Evolutionary conservation across 225 moss, liverwort and hornwort species (phyloP).

Genomic region (Rhytidiadelphus loreus): DNA sequence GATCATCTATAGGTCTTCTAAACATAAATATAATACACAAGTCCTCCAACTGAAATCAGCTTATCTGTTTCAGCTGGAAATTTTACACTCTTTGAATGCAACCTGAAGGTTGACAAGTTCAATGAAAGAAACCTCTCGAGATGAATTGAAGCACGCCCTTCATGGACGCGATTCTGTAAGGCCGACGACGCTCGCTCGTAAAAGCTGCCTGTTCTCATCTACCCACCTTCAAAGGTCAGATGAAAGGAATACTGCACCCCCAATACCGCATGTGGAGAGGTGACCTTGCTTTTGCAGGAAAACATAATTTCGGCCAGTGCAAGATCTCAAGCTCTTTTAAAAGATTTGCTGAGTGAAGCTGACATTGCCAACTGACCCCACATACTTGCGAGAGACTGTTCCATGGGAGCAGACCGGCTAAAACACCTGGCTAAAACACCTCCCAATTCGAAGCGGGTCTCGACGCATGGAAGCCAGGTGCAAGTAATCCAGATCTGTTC

Average conservation of each 20-base stretch:
- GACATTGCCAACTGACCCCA: background rate
- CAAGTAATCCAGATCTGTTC: background rate
- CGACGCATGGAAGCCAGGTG: background rate
- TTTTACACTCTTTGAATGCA: constrained; percentile 2
- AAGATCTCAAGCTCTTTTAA: background rate
- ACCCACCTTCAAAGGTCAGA: background rate
- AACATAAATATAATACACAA: background rate
- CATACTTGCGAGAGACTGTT: background rate
- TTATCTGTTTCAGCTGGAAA: background rate
- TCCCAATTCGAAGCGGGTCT: background rate
- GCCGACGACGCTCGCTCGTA: background rate
- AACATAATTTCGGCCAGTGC: background rate
- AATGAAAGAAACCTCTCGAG: background rate
- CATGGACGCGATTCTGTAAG: background rate
- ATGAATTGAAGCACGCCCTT: background rate
- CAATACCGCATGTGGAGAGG: background rate
- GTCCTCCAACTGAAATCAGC: background rate
- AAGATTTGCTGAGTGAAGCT: background rate
- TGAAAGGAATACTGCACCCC: background rate
- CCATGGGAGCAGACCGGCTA: background rate
- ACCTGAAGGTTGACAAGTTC: background rate
- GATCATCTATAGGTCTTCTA: background rate
- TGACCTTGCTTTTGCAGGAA: background rate
- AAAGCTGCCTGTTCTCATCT: background rate
- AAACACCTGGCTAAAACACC: background rate